Evolutionary conservation across 2,329 filamentous ascomycete species (phyloP).

Genomic region (Diaporthe citri): DNA sequence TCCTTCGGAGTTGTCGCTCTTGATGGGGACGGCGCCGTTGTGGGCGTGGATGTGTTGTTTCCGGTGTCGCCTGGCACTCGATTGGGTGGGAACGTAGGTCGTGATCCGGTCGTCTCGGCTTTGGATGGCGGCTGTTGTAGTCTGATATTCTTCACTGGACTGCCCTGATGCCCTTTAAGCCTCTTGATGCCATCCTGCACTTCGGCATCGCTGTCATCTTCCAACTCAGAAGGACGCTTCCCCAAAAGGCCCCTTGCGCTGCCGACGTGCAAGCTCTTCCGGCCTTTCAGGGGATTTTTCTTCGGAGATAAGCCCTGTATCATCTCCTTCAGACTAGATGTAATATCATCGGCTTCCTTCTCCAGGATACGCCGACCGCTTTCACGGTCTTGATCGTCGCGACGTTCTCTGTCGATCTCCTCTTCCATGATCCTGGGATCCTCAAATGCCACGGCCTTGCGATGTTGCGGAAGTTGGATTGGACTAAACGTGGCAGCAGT

Average conservation of each 20-base stretch:
- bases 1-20: slow-evolving; percentile 69
- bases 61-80: slow-evolving; percentile 59
- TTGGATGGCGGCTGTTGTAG: slow-evolving; percentile 78
- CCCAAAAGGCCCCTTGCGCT: slow-evolving; percentile 80
- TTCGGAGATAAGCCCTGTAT: slow-evolving; percentile 84
- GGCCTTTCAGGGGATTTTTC: slow-evolving; percentile 73
- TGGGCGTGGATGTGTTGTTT: slow-evolving; percentile 54
- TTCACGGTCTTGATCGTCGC: slow-evolving; percentile 72
- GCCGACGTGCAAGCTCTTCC: slow-evolving; percentile 83
- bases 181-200: slow-evolving; percentile 75
- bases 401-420: slow-evolving; percentile 73
- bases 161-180: slow-evolving; percentile 78
- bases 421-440: slow-evolving; percentile 73
- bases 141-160: slow-evolving; percentile 81
- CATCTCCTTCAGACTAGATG: slow-evolving; percentile 79
- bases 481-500: slow-evolving; percentile 73
- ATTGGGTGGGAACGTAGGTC: slow-evolving; percentile 63
- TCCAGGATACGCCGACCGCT: slow-evolving; percentile 68
- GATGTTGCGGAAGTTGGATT: slow-evolving; percentile 52
- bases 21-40: slow-evolving; percentile 60
- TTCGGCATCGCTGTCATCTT: slow-evolving; percentile 72
- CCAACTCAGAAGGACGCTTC: slow-evolving; percentile 79
- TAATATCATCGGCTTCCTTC: slow-evolving; percentile 69
- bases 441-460: slow-evolving; percentile 70
- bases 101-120: slow-evolving; percentile 72